These are phyloP conservation scores for Rhodotorula sp. DNA, from an alignment of 1,284 basidiomycete genomes.

Conservation along the genomic window DNA sequence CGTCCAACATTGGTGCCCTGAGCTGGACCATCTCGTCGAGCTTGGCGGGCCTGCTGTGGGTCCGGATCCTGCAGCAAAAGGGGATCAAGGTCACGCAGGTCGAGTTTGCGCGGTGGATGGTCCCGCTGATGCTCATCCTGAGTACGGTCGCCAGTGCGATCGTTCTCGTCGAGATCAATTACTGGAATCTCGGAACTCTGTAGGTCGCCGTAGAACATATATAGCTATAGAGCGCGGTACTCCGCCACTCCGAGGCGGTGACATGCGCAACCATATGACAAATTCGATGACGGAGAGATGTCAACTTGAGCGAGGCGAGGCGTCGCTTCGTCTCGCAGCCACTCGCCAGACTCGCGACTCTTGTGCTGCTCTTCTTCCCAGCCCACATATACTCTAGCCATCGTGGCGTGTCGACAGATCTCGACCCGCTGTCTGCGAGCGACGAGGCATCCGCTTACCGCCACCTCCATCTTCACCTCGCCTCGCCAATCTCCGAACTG, in stretches of 20 bases:
- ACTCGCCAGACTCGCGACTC: too few relatives aligned
- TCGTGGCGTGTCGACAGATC: too few relatives aligned
- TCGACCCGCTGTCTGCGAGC: too few relatives aligned
- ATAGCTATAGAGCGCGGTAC: too few relatives aligned
- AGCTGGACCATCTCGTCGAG: conserved; percentile 87
- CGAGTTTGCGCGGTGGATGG: conserved; percentile 73
- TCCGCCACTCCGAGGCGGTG: too few relatives aligned
- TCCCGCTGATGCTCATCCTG: conserved; percentile 50
- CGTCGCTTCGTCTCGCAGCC: too few relatives aligned
- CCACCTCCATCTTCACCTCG: background rate
- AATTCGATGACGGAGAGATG: too few relatives aligned
- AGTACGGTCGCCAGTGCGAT: conserved; percentile 46
- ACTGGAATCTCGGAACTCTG: background rate
- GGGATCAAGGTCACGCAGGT: conserved; percentile 64
- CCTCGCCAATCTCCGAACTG: background rate
- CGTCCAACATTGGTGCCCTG: conserved; percentile 88
- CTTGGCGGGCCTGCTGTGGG: conserved; percentile 87
- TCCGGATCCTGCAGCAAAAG: conserved; percentile 72
- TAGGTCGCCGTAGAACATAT: background rate
- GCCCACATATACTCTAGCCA: too few relatives aligned
- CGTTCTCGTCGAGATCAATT: conserved; percentile 45
- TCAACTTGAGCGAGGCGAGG: too few relatives aligned
- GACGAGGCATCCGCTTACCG: too few relatives aligned
- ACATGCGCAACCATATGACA: too few relatives aligned
- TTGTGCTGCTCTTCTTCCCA: too few relatives aligned